Evolutionary conservation across 768 basidiomycete genomes (phyloP), one percentile per base, ranked within the genome.

Genomic region (Termitomyces sp.): DNA sequence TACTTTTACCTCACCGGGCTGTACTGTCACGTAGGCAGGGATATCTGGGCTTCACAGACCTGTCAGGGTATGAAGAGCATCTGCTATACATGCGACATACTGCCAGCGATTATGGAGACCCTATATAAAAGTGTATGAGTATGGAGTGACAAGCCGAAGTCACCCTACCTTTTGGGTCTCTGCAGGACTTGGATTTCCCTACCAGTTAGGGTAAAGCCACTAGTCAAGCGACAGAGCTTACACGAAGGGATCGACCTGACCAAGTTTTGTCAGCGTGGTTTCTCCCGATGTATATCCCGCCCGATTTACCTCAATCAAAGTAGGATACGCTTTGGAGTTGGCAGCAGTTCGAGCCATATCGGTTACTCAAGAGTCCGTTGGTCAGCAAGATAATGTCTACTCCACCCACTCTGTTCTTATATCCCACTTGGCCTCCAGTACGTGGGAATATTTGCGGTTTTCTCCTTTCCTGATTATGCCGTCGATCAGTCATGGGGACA

Each of bases 81-180:
- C 15, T n/a, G 50, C 23, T 15, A 23, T 9, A 28, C 26, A 41
- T 17, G 26, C 3, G 35, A 72, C 86, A 67, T 70, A 87, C 85
- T 87, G 86, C 86, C 86, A 87, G 46, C 86, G 83, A 65, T 87
- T 87, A 62, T 87, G 86, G 11, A 87, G 63, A 28, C 83, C 82
- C 84, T 86, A 52, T 0, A 58, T 33, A 30, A n/a, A 42, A 47
- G 23, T 28, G 0, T 28, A 11, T 19, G n/a, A 30, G 12, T 51
- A 28, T 30, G 3, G 2, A 19, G 26, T 40, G 7, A 40, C 17
- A 30, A 28, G 38, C n/a, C n/a, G 10, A 12, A 38, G 21, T 26
- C 15, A 7, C 23, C 21, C 1, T 19, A 50, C 87, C 74, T 83
- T 84, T 66, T 89, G 87, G 57, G 84, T 75, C 70, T 71, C 83